Evolutionary conservation across 306 rosid genomes (phyloP), one percentile per base, ranked within the genome.

Genomic region (Trichosanthes cucumerina): DNA sequence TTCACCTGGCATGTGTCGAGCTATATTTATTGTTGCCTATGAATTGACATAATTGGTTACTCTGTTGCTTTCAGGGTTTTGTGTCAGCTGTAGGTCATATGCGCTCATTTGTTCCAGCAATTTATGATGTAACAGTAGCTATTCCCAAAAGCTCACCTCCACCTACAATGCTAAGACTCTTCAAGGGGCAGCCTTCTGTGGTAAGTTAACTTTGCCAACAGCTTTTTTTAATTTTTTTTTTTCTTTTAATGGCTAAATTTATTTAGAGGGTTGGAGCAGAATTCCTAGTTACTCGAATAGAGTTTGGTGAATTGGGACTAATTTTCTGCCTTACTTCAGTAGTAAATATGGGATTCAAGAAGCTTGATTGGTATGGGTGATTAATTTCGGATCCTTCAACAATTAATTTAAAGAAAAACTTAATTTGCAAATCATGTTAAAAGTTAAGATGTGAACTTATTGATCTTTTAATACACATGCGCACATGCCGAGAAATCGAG

Each of bases 81-180:
- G 97, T 93, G 84, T 76, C 96, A 39, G 90, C 94, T 38, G 96
- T 93, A 54, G 86, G 85, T 78, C 83, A 89, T 72, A 91, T 91
- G 94, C 93, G 93, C 64, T 84, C 97, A 70, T 93, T 93, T 91
- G 97, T 85, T 80, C 97, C 96, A 6, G 97, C 94, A 62, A 58
- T 93, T 41, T 93, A 93, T 83, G 97, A 93, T 83, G 77, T 88
- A 60, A 93, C 97, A 0, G 88, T 93, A 64, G 94, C 93, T 77
- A 76, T 92, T 86, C 96, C 97, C n/a, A 92, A 90, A 86, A 84
- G 65, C 84, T 89, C 96, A 28, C 86, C 93, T n/a, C 68, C 96
- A 78, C 98, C 98, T 41, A 94, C 98, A 79, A 85, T 94, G 96
- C 80, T 94, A 71, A 85, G 98, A 87, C 88, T 94, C 83, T 92